Conservation (phyloP, 306 rosid species). For the Astragalus membranaceus region DNA sequence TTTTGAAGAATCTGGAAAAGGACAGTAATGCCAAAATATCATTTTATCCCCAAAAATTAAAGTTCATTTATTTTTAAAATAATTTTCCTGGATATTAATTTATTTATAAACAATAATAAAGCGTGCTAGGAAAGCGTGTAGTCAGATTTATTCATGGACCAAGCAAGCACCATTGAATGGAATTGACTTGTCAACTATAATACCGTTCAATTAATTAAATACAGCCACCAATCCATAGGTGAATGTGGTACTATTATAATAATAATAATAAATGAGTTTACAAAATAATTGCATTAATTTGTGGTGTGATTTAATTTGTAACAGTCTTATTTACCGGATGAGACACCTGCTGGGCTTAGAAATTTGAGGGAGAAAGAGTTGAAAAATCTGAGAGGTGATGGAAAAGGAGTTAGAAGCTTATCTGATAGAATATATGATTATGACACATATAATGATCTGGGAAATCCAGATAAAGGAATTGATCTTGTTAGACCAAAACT, state of each 20-base stretch:
- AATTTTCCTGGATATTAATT: not conserved
- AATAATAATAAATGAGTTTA: too few relatives aligned
- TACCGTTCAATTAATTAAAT: not conserved
- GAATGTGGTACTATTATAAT: not conserved
- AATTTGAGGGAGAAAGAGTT: constrained; percentile 67
- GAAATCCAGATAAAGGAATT: constrained; percentile 74
- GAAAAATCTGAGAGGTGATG: constrained; percentile 61
- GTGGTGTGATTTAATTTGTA: constrained; percentile 13
- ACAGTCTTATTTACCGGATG: constrained; percentile 82
- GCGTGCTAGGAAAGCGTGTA: not conserved
- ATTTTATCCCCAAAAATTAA: not conserved
- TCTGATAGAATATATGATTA: constrained; percentile 70
- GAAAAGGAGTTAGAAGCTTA: constrained; percentile 61
- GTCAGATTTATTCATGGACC: constrained; percentile 6
- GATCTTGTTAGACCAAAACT: constrained; percentile 62
- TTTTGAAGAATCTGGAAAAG: not conserved
- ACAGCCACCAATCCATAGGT: not conserved
- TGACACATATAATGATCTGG: constrained; percentile 80
- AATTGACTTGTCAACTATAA: constrained; percentile 10
- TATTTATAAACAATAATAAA: not conserved
- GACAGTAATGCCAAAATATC: not conserved
- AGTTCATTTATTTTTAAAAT: not conserved
- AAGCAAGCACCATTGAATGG: not conserved
- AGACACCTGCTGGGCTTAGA: constrained; percentile 78
- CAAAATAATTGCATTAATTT: too few relatives aligned